Percentiles rank a stretch among this genome's conserved stretches.
Conservation (phyloP, 306 rosid species). For the Leucaena leucocephala region DNA sequence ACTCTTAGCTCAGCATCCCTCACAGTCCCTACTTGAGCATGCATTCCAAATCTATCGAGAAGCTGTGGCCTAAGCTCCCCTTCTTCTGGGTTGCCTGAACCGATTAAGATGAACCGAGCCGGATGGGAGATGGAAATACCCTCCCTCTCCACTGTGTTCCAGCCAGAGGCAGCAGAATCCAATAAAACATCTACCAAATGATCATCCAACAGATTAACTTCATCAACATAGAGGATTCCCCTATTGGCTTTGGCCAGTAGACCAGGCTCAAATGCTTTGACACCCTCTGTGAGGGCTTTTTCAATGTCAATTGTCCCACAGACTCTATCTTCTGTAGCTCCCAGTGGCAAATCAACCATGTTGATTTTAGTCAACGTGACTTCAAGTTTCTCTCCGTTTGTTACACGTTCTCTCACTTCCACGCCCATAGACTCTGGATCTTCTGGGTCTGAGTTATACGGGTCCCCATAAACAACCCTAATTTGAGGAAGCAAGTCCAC, state of each 20-base stretch:
- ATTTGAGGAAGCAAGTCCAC: conserved; percentile 87
- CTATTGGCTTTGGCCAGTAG: conserved; percentile 86
- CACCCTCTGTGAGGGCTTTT: conserved; percentile 85
- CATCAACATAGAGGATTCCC: conserved; percentile 87
- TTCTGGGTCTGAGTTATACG: conserved; percentile 83
- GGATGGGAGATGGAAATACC: conserved; percentile 90
- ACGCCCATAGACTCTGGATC: conserved; percentile 86
- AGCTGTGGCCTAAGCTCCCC: conserved; percentile 95
- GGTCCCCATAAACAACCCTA: conserved; percentile 69
- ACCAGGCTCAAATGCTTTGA: conserved; percentile 90
- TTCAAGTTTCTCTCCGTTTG: conserved; percentile 63
- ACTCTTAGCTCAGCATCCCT: conserved; percentile 92
- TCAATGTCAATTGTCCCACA: conserved; percentile 93
- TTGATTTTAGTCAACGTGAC: conserved; percentile 73
- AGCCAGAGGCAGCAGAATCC: conserved; percentile 94
- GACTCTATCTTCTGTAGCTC: conserved; percentile 90
- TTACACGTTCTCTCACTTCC: conserved; percentile 70
- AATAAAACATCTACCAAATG: conserved; percentile 84
- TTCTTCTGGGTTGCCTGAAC: conserved; percentile 92
- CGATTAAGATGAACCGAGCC: conserved; percentile 82
- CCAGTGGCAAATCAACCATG: conserved; percentile 90
- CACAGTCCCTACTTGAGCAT: conserved; percentile 86
- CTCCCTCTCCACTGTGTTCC: conserved; percentile 95
- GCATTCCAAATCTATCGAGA: conserved; percentile 92
- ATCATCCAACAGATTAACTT: conserved; percentile 88